Conservation (phyloP, 2,329 filamentous ascomycete species). For the Xylariaceae sp. region DNA sequence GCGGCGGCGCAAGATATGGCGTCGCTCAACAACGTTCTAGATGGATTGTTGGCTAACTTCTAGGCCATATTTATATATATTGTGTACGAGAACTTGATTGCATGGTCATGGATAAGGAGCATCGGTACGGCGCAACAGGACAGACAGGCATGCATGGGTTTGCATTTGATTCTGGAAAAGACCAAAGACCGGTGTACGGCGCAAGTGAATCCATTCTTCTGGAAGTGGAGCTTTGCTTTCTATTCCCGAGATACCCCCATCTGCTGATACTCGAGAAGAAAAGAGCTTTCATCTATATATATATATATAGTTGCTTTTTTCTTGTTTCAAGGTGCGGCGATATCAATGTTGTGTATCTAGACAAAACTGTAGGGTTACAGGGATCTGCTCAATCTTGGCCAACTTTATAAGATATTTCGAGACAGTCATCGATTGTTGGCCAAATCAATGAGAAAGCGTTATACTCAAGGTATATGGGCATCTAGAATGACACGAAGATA, state of each 20-base stretch:
- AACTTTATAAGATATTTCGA: too few relatives aligned
- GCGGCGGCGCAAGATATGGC: slow-evolving; percentile 48
- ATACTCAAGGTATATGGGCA: too few relatives aligned
- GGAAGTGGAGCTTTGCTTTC: slow-evolving; percentile 6
- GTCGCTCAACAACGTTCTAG: slow-evolving; percentile 53
- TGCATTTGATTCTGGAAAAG: slow-evolving; percentile 15
- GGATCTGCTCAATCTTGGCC: too few relatives aligned
- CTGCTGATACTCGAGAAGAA: slow-evolving; percentile 9
- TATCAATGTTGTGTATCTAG: too few relatives aligned
- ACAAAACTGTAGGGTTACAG: too few relatives aligned
- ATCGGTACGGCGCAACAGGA: slow-evolving; percentile 17
- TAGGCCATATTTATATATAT: slow-evolving; percentile 15
- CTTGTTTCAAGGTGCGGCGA: too few relatives aligned
- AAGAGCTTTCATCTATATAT: slow-evolving; percentile 1
- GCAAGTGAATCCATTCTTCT: slow-evolving; percentile 7
- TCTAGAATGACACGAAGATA: too few relatives aligned
- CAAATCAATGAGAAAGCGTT: too few relatives aligned
- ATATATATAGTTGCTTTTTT: not conserved
- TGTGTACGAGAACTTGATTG: too few relatives aligned
- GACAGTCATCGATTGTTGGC: too few relatives aligned
- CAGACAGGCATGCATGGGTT: not conserved
- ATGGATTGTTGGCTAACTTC: slow-evolving; percentile 49
- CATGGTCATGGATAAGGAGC: slow-evolving; percentile 5
- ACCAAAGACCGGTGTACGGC: slow-evolving; percentile 15
- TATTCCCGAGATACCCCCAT: slow-evolving; percentile 18